Base-by-base conservation (phyloP, 768 basidiomycete species). In the Ephemerocybe angulata region DNA sequence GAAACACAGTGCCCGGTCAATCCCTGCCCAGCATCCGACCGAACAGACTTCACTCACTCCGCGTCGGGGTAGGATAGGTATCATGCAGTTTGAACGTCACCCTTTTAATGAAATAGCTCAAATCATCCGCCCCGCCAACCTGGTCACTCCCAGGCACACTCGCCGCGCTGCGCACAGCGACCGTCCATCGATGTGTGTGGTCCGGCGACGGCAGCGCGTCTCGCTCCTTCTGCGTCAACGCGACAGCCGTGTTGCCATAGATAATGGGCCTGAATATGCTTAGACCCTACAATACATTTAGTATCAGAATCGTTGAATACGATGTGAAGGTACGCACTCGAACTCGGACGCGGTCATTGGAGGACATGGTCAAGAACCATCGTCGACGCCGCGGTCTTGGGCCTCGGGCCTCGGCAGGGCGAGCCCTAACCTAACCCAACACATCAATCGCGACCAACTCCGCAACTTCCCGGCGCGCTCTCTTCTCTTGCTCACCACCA, bases 51-150 rank as follows among this genome's bases (percentile, higher is more conserved):
- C 21, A 50, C 87, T 66, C 63, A 97, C 96, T 90, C 75, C 97
- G 77, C 33, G 85, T 86, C 2, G 94, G 93, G 66, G 88, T 93
- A 2, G 92, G 72, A 70, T 98, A 98, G 1, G 95, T 98, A 62
- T 99, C 97, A 71, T 99, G 96, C 50, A 99, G 72, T 70, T 93
- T 96, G 84, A 99, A 98, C 15, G 93, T 90, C 49, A 98, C 96
- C 53, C 93, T 84, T 68, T 96, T 98, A 67, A 99, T 86, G 67
- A 96, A 93, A 63, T 97, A 90, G 61, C 84, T 81, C 31, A 95
- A 67, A 64, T 98, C 93, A 68, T 98, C 94, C 52, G 86, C 88
- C 13, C 92, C 93, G 21, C 95, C 95, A 21, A 95, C 90, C 43
- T 82, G 76, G 44, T 91, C 87, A 44, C 85, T 81, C 59, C 85